Base-by-base conservation (phyloP, 1,284 basidiomycete genomes). In the Pseudozyma tsukubaensis region DNA sequence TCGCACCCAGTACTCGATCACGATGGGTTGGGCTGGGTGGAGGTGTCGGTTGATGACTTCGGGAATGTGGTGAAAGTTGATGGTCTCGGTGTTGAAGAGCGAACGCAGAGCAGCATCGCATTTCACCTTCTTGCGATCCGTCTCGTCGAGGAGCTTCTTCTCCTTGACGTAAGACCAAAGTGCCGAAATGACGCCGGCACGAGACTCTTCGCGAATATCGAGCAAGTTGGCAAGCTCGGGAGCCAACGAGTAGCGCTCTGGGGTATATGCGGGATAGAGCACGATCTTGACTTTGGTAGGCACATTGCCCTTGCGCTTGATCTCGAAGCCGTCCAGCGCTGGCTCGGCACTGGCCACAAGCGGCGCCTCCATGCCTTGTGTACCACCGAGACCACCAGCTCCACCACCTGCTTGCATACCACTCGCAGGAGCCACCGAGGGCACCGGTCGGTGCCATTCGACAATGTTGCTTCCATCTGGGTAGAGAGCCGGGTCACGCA, bases 111-210 rank as follows among this genome's bases (percentile, higher is more conserved):
- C 62, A 18, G 68, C 91, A 71, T 97, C 92, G 1, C 91, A 88
- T 44, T 90, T 89, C 66, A 98, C 89, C 56, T 91, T 86, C 49
- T 92, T 89, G 59, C 91, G 89, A 85, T 98, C 94, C 0, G 91
- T 90, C 82, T 95, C 94, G 85, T 97, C 94, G 85, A 97, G 93
- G 18, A 98, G 87, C 21, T 91, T 90, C 68, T 92, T 88, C 18
- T 91, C 86, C 85, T 96, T 96, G 86, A 97, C 92, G 78, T 97
- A 94, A 78, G 91, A 92, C 95, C 95, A 98, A 11, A 98, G 85
- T 0, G 92, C 89, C 62, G 92, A 90, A 42, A 97, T 89, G 18
- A 94, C 89, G 12, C 91, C 93, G 12, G 91, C 87, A 24, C 93
- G 89, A 40, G 92, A 94, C 40, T 93, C 94, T 83, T 97, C 93